Conservation (phyloP, 306 rosid genomes). For the Trichosanthes cucumerina region DNA sequence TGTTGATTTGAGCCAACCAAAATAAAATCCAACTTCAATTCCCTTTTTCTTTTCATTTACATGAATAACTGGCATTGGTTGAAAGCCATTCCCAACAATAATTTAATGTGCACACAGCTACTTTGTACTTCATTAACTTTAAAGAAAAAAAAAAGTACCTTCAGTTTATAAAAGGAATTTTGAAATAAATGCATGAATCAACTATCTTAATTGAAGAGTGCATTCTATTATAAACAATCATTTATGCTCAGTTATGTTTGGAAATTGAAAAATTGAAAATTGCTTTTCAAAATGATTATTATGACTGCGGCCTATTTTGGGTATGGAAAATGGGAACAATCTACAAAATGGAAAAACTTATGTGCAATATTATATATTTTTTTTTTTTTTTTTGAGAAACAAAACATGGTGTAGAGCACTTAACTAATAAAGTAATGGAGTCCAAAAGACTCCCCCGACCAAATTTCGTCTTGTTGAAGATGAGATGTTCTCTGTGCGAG, state of each 20-base stretch:
- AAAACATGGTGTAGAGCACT: too few relatives aligned
- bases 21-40: neutral
- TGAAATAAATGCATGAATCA: neutral
- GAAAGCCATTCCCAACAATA: neutral
- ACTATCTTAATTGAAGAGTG: neutral
- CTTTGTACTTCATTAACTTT: neutral
- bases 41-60: neutral
- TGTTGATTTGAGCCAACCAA: neutral
- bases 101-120: neutral
- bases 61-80: neutral
- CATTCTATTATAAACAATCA: neutral
- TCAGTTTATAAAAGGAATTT: neutral
- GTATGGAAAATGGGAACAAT: neutral
- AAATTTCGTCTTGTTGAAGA: too few relatives aligned
- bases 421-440: too few relatives aligned
- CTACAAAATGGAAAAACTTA: too few relatives aligned
- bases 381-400: too few relatives aligned
- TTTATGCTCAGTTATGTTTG: neutral
- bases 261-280: neutral
- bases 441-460: too few relatives aligned
- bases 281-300: neutral
- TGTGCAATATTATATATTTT: too few relatives aligned
- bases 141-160: neutral
- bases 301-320: neutral
- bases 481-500: too few relatives aligned